Evolutionary conservation across 2,329 filamentous ascomycete species (phyloP).

Genomic region (Pseudocercospora macadamiae): DNA sequence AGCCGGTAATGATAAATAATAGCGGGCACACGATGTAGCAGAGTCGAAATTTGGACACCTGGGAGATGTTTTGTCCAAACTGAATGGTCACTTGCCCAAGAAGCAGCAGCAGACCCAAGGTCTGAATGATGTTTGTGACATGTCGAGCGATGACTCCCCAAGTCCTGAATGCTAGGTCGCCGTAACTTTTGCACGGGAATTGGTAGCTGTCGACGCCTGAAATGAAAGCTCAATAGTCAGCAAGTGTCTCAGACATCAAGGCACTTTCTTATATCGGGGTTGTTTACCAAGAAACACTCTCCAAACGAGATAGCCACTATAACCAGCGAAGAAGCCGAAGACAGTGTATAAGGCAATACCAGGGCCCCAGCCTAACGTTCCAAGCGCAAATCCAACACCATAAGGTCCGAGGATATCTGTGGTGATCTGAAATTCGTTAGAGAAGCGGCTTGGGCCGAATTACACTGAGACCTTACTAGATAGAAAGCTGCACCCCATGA

Average conservation of each 20-base stretch:
- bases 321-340: constrained; percentile 40
- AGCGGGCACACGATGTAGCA: constrained; percentile 58
- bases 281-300: constrained; percentile 44
- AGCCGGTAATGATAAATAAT: constrained; percentile 51
- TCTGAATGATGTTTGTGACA: constrained; percentile 44
- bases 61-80: constrained; percentile 58
- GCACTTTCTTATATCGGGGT: too few species aligned
- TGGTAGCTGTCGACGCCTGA: constrained; percentile 44
- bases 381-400: constrained; percentile 35
- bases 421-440: constrained; percentile 43
- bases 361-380: constrained; percentile 39
- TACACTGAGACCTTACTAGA: too few species aligned
- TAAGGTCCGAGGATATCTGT: constrained; percentile 47
- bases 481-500: constrained; percentile 46
- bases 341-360: constrained; percentile 43
- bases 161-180: constrained; percentile 47
- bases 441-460: too few species aligned
- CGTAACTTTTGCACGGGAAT: constrained; percentile 47
- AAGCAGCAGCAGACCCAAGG: constrained; percentile 50
- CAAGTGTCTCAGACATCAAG: too few species aligned
- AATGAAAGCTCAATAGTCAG: too few species aligned
- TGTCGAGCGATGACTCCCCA: constrained; percentile 43
- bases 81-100: constrained; percentile 57
- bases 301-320: constrained; percentile 33
- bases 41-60: constrained; percentile 51